phyloP scores from a whole-genome alignment of 352 stramenopile species.

The Pythium guiyangense region DNA sequence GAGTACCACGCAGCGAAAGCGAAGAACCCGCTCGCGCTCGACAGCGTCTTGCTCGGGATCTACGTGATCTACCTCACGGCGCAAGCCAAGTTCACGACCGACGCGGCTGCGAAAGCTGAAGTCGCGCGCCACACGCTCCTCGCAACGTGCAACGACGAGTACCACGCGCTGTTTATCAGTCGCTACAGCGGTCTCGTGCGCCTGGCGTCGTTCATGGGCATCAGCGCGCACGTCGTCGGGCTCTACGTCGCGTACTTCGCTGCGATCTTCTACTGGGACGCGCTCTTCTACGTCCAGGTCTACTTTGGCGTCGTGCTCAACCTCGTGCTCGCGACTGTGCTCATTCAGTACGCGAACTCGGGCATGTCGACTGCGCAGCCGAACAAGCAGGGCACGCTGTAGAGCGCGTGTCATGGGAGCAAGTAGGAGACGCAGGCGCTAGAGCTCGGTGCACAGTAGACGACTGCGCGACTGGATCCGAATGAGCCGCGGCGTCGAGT shows the following conservation, averaged over 20 bases:
- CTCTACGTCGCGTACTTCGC: slow-evolving; percentile 68
- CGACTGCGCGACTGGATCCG: neutral
- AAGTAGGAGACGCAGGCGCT: neutral
- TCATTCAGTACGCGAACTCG: slow-evolving; percentile 59
- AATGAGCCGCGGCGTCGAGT: too few species aligned
- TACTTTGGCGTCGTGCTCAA: slow-evolving; percentile 74
- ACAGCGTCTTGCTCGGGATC: slow-evolving; percentile 70
- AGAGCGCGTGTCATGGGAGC: neutral
- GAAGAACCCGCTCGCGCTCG: slow-evolving; percentile 55
- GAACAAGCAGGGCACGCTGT: slow-evolving; percentile 34
- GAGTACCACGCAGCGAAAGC: slow-evolving; percentile 60
- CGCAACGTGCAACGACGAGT: slow-evolving; percentile 56
- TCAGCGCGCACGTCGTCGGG: slow-evolving; percentile 68
- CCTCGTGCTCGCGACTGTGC: slow-evolving; percentile 38
- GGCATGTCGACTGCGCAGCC: slow-evolving; percentile 52
- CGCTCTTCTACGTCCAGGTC: slow-evolving; percentile 71
- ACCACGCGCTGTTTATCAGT: slow-evolving; percentile 51
- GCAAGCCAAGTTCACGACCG: slow-evolving; percentile 63
- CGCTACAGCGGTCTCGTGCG: slow-evolving; percentile 59
- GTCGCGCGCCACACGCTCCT: slow-evolving; percentile 48
- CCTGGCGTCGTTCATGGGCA: slow-evolving; percentile 76
- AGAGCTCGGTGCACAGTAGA: neutral
- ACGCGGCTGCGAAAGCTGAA: slow-evolving; percentile 56
- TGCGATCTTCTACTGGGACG: slow-evolving; percentile 72
- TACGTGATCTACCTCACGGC: slow-evolving; percentile 76